Evolutionary conservation across 306 rosid genomes (phyloP).

Genomic region (Neltuma alba): DNA sequence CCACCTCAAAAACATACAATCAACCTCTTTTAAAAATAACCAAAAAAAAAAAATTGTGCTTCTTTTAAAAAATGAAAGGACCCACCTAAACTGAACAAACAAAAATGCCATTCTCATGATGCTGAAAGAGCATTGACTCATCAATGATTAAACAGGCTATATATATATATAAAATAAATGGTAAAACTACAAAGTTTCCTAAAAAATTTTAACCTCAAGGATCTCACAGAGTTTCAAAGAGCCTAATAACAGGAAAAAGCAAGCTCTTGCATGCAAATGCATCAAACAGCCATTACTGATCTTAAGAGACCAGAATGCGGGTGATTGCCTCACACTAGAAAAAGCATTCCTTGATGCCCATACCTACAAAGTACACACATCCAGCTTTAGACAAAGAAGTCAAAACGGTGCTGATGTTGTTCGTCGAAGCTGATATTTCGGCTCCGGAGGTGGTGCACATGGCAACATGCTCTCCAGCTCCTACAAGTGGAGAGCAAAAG

Average conservation of each 20-base stretch:
- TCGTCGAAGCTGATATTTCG: conserved; percentile 94
- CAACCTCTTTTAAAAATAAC: neutral
- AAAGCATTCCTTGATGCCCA: conserved; percentile 27
- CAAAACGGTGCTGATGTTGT: conserved; percentile 75
- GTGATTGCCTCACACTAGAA: conserved; percentile 31
- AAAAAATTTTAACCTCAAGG: neutral
- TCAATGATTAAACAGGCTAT: conserved; percentile 1
- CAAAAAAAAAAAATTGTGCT: neutral
- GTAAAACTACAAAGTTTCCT: conserved; percentile 21
- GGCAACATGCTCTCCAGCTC: conserved; percentile 80
- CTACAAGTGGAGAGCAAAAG: conserved; percentile 49
- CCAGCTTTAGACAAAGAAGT: conserved; percentile 45
- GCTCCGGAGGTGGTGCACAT: conserved; percentile 70
- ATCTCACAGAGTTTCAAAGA: neutral
- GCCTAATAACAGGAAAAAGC: conserved; percentile 30
- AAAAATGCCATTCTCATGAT: conserved; percentile 2
- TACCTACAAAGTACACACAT: conserved; percentile 41
- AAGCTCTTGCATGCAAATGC: conserved; percentile 39
- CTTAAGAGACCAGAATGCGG: conserved; percentile 23
- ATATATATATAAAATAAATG: conserved; percentile 5
- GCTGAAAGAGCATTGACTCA: neutral
- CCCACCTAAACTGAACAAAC: neutral
- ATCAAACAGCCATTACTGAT: conserved; percentile 35
- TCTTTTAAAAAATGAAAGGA: neutral
- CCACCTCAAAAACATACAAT: neutral